These are phyloP conservation scores for Cymbidium sinense DNA, from an alignment of 106 monocot genomes.

Conservation along the genomic window DNA sequence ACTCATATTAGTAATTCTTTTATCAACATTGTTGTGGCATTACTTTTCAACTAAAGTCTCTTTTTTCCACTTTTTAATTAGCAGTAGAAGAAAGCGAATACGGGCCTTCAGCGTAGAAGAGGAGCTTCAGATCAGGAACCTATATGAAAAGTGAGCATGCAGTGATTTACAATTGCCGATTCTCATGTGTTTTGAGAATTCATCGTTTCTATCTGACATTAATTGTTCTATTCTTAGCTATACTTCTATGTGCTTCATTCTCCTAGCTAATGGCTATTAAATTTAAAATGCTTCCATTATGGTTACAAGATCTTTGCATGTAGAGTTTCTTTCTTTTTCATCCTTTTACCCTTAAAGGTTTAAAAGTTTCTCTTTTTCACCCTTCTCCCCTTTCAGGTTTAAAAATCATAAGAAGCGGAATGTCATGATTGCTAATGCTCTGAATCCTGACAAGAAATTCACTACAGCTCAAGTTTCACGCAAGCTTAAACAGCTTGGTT, in stretches of 20 bases:
- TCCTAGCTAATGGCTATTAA: neutral
- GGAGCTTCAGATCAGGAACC: conserved; percentile 38
- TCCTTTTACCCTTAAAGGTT: neutral
- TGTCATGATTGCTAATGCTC: conserved; percentile 58
- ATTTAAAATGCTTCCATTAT: neutral
- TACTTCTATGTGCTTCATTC: neutral
- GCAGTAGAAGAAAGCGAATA: conserved; percentile 42
- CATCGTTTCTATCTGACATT: neutral
- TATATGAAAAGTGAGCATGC: conserved; percentile 47
- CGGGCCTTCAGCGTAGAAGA: conserved; percentile 49
- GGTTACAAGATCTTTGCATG: neutral
- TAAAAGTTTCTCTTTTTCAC: neutral
- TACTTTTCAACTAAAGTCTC: neutral
- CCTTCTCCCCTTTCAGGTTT: conserved; percentile 28
- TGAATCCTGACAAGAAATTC: conserved; percentile 30
- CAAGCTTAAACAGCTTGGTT: conserved; percentile 65
- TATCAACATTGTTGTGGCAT: neutral
- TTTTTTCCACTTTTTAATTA: conserved; percentile 9
- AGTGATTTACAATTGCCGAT: neutral
- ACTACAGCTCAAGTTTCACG: conserved; percentile 48
- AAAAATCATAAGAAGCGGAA: conserved; percentile 51
- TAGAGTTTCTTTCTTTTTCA: neutral
- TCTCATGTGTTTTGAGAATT: neutral
- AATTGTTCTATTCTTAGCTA: neutral
- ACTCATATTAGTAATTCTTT: neutral